phyloP scores from a whole-genome alignment of 2,329 filamentous ascomycete genomes.

The Alternaria ventricosa region DNA sequence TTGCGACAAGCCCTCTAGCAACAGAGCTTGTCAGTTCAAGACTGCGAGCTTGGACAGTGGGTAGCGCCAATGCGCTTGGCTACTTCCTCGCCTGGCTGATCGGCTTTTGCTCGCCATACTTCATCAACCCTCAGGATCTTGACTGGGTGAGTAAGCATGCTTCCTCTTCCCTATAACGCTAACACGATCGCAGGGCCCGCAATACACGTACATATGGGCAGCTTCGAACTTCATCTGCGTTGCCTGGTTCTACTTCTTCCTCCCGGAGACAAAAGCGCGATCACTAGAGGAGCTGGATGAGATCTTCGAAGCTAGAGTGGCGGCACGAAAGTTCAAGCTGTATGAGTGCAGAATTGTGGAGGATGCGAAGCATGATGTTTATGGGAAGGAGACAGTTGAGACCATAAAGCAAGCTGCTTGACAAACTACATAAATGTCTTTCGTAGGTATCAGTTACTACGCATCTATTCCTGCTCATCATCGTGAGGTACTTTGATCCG shows the following conservation, averaged over 20 bases:
- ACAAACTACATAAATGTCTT: no score
- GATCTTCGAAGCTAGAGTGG: slow-evolving; percentile 32
- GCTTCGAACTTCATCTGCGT: slow-evolving; percentile 54
- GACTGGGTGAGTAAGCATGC: slow-evolving; percentile 42
- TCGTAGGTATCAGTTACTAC: no score
- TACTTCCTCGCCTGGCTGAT: slow-evolving; percentile 48
- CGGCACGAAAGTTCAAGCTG: slow-evolving; percentile 27
- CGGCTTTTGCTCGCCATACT: slow-evolving; percentile 49
- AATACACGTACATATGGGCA: slow-evolving; percentile 36
- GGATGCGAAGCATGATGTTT: slow-evolving; percentile 24
- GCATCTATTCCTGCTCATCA: neutral
- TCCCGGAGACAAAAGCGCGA: slow-evolving; percentile 56
- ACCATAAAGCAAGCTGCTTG: neutral
- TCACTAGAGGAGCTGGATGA: slow-evolving; percentile 39
- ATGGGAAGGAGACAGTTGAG: neutral
- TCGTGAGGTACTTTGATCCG: neutral
- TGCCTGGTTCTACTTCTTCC: slow-evolving; percentile 65
- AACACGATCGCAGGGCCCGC: slow-evolving; percentile 18
- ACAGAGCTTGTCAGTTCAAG: slow-evolving; percentile 43
- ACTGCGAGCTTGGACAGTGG: slow-evolving; percentile 46
- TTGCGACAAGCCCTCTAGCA: slow-evolving; percentile 41
- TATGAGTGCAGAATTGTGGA: slow-evolving; percentile 32
- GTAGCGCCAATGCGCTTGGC: slow-evolving; percentile 41
- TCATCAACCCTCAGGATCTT: slow-evolving; percentile 48
- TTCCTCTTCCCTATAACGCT: neutral